Conservation (phyloP, 2,329 filamentous ascomycete genomes). For the Aspergillus sergii region DNA sequence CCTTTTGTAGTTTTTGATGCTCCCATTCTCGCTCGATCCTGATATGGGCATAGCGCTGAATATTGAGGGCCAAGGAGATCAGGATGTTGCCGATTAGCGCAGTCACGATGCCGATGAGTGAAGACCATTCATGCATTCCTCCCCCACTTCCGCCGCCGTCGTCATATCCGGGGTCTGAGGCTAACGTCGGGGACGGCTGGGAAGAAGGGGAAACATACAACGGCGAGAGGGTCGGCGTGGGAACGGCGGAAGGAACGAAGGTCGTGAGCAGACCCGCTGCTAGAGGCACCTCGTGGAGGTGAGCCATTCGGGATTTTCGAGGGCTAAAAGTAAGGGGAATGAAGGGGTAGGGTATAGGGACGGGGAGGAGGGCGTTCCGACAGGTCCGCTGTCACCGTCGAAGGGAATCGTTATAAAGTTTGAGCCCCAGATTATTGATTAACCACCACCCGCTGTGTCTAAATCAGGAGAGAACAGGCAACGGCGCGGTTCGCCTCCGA, state of each 20-base stretch:
- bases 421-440: background rate
- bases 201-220: constrained; percentile 19
- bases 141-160: constrained; percentile 24
- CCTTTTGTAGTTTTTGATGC: constrained; percentile 58
- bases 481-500: background rate
- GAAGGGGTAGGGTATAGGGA: constrained; percentile 2
- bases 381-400: constrained; percentile 9
- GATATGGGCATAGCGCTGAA: constrained; percentile 93
- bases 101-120: constrained; percentile 89
- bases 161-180: constrained; percentile 19
- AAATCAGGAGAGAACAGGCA: background rate
- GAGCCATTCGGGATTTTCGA: constrained; percentile 26
- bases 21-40: constrained; percentile 72
- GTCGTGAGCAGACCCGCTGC: constrained; percentile 32
- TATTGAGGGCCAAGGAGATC: constrained; percentile 93
- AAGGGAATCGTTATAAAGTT: background rate
- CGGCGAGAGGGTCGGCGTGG: constrained; percentile 23
- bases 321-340: constrained; percentile 2
- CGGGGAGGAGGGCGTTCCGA: constrained; percentile 6
- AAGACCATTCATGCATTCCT: constrained; percentile 68
- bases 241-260: constrained; percentile 25
- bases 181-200: constrained; percentile 18
- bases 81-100: constrained; percentile 91
- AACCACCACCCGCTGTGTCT: background rate
- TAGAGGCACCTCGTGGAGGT: constrained; percentile 28